A percentile compares a stretch with the other conserved stretches of the same genome.
phyloP scores from a whole-genome alignment of 108 stramenopile species.

The Nitzschia sp. region DNA sequence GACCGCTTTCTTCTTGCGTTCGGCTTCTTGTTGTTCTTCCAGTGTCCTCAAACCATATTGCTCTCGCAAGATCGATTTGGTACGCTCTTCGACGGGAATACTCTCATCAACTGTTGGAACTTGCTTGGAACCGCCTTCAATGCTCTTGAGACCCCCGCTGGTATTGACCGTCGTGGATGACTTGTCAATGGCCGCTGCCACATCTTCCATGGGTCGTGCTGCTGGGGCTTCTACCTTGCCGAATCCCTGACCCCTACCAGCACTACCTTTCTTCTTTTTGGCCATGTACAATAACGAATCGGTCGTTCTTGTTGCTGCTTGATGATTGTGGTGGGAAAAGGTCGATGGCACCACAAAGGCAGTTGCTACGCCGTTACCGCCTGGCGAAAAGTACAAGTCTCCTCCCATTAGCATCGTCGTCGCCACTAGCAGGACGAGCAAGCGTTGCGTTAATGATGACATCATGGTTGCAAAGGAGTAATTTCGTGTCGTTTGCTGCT shows the following conservation, averaged over 20 bases:
- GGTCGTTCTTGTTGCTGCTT: too few species aligned
- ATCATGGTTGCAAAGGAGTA: too few species aligned
- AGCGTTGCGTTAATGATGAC: too few species aligned
- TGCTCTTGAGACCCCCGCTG: conserved; percentile 14
- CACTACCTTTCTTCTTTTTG: background rate
- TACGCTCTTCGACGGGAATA: conserved; percentile 59
- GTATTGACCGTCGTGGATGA: background rate
- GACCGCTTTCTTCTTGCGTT: conserved; percentile 19
- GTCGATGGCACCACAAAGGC: too few species aligned
- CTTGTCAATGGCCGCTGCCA: background rate
- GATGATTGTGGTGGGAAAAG: too few species aligned
- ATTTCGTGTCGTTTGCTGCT: too few species aligned
- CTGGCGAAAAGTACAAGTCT: too few species aligned
- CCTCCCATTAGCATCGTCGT: too few species aligned
- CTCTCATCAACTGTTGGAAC: conserved; percentile 33
- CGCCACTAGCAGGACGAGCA: too few species aligned
- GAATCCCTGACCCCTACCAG: background rate
- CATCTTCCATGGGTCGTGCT: background rate
- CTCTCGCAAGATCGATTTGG: conserved; percentile 59
- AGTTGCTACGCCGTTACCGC: too few species aligned
- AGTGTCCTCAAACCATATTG: conserved; percentile 73
- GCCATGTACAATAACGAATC: too few species aligned
- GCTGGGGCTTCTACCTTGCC: conserved; percentile 3
- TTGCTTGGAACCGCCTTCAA: conserved; percentile 43
- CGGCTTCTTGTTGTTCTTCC: conserved; percentile 70